Conservation (phyloP, 805 yeast species). For the Grigorovia transvaalensis region DNA sequence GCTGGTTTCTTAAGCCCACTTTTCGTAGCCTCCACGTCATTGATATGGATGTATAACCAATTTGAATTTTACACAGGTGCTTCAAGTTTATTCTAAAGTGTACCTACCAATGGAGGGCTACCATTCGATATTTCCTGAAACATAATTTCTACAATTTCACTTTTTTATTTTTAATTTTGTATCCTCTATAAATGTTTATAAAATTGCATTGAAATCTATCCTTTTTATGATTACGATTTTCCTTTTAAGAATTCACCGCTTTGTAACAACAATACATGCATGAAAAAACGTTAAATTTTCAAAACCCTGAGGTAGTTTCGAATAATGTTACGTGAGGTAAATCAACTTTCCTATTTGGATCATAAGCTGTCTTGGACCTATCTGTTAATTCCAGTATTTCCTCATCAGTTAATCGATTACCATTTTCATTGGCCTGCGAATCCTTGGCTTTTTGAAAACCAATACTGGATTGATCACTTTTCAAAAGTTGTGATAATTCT, state of each 20-base stretch:
- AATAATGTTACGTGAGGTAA: constrained; percentile 32
- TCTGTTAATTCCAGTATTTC: constrained; percentile 44
- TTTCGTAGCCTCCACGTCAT: constrained; percentile 62
- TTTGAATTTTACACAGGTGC: constrained; percentile 48
- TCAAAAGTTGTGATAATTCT: constrained; percentile 34
- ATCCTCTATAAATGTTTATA: background rate
- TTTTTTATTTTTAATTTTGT: no score
- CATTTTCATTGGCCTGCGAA: constrained; percentile 17
- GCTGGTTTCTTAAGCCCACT: constrained; percentile 87
- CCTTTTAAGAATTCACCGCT: background rate
- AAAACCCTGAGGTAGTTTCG: constrained; percentile 26
- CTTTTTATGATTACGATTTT: background rate
- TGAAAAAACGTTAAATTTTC: no score
- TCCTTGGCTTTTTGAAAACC: constrained; percentile 14
- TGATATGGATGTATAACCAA: constrained; percentile 72
- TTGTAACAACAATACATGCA: background rate
- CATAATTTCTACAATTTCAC: no score
- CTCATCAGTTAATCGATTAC: constrained; percentile 24
- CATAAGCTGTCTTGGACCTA: constrained; percentile 37
- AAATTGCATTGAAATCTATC: background rate
- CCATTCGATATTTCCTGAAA: no score
- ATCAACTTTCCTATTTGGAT: constrained; percentile 15
- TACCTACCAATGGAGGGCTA: no score
- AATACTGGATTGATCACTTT: constrained; percentile 32
- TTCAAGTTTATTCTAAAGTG: background rate